Base-by-base conservation (phyloP, 2,329 filamentous ascomycete species). In the Chalaropsis ovoidea region DNA sequence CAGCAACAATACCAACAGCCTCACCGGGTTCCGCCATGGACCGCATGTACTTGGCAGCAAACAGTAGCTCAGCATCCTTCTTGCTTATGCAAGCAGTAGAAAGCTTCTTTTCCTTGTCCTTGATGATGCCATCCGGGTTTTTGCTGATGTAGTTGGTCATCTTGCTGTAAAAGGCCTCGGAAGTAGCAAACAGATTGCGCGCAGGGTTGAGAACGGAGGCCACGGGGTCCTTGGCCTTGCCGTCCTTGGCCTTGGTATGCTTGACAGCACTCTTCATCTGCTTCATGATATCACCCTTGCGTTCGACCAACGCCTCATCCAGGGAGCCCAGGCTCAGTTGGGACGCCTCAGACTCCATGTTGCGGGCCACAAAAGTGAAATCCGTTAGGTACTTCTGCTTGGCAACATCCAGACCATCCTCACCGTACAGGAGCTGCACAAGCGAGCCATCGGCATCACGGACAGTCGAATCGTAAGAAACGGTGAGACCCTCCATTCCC, bases 21-120 rank as follows among this genome's bases (percentile, higher is more conserved):
- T 99, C 95, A 58, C 94, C 94, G 35, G 94, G 90, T 71, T 99
- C 93, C 27, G 96, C 88, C 8, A 96, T 82, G 1, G 92, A 96
- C 70, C 87, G 88, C 70, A 97, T 81, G 72, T 97, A 99, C 74
- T 97, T 96, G 73, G 95, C 86, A 68, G 93, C 87, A 73, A 97
- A 86, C 61, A 97, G 82, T 67, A 86, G 84, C 73, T 95, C 87
- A 68, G 93, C 94, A 24, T 85, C 87, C 76, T 89, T 91, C 73
- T 87, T 87, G 69, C 77, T 77, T 64, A 83, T 73, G 7, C 75
- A 69, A 71, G 71, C 24, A 61, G 65, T 35, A 67, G 68, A 15
- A n/a, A 68, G 69, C 65, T 74, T 72, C 61, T 77, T 71, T 54
- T 73, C 75, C 70, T 81, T 81, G 19, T 67, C 49, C 41, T 78